These are phyloP conservation scores for Astrothelium subdiscretum DNA, from an alignment of 495 filamentous ascomycete species.

Conservation along the genomic window DNA sequence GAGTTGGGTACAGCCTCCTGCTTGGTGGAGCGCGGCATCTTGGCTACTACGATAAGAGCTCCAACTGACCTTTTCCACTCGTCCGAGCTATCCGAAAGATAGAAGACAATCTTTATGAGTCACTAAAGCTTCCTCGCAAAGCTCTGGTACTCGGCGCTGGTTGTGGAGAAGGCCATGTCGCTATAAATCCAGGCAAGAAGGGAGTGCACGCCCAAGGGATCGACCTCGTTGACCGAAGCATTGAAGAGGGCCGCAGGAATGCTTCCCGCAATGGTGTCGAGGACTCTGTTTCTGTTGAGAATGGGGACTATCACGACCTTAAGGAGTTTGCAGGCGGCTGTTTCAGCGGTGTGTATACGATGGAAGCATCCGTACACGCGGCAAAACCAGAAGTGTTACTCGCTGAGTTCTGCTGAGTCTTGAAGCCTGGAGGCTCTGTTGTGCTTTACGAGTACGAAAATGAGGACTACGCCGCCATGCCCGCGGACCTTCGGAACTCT, in stretches of 20 bases:
- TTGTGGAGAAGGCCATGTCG: background rate
- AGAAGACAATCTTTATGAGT: background rate
- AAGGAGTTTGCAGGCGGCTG: background rate
- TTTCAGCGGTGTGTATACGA: background rate
- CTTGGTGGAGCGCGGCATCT: background rate
- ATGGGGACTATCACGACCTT: background rate
- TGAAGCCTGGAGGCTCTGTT: background rate
- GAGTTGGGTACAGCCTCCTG: background rate
- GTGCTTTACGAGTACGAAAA: background rate
- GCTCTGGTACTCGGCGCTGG: background rate
- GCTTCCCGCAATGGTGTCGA: too few species aligned
- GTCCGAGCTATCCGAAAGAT: background rate
- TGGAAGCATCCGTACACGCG: background rate
- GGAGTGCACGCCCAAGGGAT: too few species aligned
- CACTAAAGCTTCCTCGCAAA: background rate
- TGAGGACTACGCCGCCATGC: background rate
- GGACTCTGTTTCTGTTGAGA: background rate
- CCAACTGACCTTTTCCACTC: background rate
- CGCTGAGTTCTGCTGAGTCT: background rate
- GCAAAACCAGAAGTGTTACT: background rate
- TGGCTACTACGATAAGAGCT: background rate
- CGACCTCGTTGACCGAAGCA: too few species aligned
- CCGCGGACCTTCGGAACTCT: too few species aligned
- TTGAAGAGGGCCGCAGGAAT: too few species aligned
- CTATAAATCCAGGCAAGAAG: too few species aligned